Conservation (phyloP, 2,329 filamentous ascomycete species). For the Epicoccum nigrum region DNA sequence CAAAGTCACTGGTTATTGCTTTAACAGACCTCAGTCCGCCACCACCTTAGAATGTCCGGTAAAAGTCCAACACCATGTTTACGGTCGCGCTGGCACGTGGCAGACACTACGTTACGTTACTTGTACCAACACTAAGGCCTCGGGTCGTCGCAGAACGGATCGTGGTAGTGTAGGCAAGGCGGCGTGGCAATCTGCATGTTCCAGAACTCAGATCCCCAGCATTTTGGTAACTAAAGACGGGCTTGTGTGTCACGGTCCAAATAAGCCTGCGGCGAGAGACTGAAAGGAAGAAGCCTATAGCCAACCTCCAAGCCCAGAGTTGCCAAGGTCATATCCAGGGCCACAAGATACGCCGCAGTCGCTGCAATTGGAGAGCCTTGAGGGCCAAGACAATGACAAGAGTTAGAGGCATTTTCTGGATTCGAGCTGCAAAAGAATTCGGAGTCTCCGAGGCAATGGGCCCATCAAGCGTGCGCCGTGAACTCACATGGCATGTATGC, state of each 20-base stretch:
- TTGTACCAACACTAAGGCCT: conserved; percentile 14
- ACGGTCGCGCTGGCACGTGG: not conserved
- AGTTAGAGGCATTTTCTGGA: conserved; percentile 25
- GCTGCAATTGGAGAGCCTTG: conserved; percentile 34
- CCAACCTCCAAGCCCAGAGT: conserved; percentile 33
- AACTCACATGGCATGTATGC: not conserved
- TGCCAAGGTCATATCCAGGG: conserved; percentile 34
- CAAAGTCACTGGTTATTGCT: too few relatives aligned
- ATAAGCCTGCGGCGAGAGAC: conserved; percentile 37
- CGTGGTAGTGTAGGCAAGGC: not conserved
- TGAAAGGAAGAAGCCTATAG: conserved; percentile 26
- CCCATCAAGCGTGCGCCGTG: not conserved
- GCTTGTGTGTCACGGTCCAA: conserved; percentile 18
- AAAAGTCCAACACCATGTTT: not conserved
- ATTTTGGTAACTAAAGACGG: not conserved
- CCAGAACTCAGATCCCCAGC: not conserved
- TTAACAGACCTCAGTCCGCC: too few relatives aligned
- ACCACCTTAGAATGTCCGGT: not conserved
- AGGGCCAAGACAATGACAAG: conserved; percentile 38
- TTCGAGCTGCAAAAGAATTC: conserved; percentile 20
- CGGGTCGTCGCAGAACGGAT: conserved; percentile 9
- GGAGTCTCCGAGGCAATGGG: conserved; percentile 31
- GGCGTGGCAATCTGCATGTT: not conserved
- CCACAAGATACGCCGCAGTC: conserved; percentile 16
- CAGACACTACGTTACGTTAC: conserved; percentile 12